phyloP scores from a whole-genome alignment of 1,284 basidiomycete species.

The Fistulinella cinereoalba region DNA sequence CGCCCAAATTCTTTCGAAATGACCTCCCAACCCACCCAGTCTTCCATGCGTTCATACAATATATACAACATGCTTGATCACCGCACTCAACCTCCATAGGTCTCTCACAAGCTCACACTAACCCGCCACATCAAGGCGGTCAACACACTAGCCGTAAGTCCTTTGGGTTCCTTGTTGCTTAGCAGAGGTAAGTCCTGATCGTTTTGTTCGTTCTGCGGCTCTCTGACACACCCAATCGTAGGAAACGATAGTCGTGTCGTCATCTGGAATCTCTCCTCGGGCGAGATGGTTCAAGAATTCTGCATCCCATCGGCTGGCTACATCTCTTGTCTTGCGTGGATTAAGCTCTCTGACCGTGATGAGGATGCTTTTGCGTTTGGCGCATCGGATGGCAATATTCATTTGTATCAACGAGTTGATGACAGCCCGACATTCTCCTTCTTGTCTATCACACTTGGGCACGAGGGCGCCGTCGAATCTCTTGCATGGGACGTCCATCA shows the following conservation, averaged over 20 bases:
- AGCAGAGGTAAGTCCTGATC: neutral
- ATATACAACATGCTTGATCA: neutral
- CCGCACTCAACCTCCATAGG: neutral
- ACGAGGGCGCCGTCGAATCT: neutral
- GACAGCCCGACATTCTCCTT: neutral
- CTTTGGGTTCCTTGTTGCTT: neutral
- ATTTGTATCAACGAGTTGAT: neutral
- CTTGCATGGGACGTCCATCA: neutral
- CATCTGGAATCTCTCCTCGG: slow-evolving; percentile 1
- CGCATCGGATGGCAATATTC: slow-evolving; percentile 1
- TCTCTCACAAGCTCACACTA: neutral
- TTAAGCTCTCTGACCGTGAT: neutral
- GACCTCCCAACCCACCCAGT: neutral
- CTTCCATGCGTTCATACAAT: neutral
- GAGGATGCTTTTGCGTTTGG: slow-evolving; percentile 1
- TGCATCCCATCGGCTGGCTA: neutral
- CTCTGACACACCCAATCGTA: neutral
- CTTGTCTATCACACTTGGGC: neutral
- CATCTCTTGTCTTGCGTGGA: slow-evolving; percentile 1
- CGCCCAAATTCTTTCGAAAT: neutral
- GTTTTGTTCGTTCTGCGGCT: neutral
- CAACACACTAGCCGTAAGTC: neutral
- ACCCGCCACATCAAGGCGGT: neutral
- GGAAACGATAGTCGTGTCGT: slow-evolving; percentile 3
- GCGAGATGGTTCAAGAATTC: slow-evolving; percentile 2